Evolutionary conservation across 805 yeast genomes (phyloP).

Genomic region (Pichia heedii): DNA sequence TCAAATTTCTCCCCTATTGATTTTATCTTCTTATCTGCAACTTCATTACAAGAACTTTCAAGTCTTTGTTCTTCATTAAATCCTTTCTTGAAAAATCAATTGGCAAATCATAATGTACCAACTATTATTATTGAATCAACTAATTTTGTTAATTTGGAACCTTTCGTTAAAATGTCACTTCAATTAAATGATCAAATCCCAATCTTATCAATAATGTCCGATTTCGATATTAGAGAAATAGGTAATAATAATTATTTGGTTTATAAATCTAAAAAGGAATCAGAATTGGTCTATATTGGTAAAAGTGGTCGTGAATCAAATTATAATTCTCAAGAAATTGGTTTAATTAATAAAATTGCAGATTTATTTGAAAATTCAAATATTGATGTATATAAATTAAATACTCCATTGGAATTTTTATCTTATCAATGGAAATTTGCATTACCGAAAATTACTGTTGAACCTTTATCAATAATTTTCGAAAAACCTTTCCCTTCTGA

Average conservation of each 20-base stretch:
- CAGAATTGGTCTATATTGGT: conserved; percentile 38
- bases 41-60: conserved; percentile 45
- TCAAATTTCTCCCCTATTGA: conserved; percentile 28
- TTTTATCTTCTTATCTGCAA: conserved; percentile 37
- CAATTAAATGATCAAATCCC: conserved; percentile 27
- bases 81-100: conserved; percentile 26
- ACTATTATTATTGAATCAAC: conserved; percentile 58
- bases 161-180: conserved; percentile 40
- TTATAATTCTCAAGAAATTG: conserved; percentile 34
- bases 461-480: conserved; percentile 64
- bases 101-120: conserved; percentile 29
- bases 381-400: conserved; percentile 40
- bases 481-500: conserved; percentile 58
- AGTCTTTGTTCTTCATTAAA: conserved; percentile 30
- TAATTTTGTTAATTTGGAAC: conserved; percentile 65
- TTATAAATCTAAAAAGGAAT: conserved; percentile 31
- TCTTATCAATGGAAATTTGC: conserved; percentile 83
- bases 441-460: conserved; percentile 67
- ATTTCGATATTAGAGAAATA: conserved; percentile 42
- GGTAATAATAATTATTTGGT: conserved; percentile 28
- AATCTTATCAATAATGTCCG: conserved; percentile 52
- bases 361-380: conserved; percentile 31
- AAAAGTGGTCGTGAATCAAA: conserved; percentile 33
- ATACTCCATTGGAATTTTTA: conserved; percentile 47
- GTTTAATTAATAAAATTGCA: conserved; percentile 29